Conservation (phyloP, 257 asterid genomes). For the Solanum pennellii region DNA sequence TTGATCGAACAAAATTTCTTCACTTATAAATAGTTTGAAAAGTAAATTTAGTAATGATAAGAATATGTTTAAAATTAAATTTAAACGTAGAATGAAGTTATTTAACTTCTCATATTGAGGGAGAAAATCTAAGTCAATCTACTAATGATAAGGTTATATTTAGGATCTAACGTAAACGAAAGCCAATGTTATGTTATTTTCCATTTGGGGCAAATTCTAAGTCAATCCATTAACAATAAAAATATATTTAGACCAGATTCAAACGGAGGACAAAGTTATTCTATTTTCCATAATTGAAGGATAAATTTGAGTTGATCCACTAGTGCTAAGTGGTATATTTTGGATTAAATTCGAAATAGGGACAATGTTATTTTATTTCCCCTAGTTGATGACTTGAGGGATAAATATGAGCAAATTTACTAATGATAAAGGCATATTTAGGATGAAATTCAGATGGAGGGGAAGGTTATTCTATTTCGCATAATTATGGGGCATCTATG, state of each 20-base stretch:
- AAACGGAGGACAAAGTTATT: neutral
- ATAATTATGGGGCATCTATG: neutral
- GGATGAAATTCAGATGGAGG: neutral
- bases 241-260: too few species aligned
- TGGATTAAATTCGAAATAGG: neutral
- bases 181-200: neutral
- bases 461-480: neutral
- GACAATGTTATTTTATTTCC: neutral
- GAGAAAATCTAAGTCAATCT: neutral
- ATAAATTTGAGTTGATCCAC: neutral
- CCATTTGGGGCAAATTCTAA: neutral
- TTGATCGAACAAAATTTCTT: too few species aligned
- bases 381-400: neutral
- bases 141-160: too few species aligned
- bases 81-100: too few species aligned
- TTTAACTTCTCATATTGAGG: too few species aligned
- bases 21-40: accelerated
- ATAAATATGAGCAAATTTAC: neutral
- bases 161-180: neutral
- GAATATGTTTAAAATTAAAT: accelerated
- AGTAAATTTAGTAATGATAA: neutral
- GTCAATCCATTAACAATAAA: neutral
- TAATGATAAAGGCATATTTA: neutral
- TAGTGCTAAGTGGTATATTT: neutral
- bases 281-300: too few species aligned